A percentile compares a stretch with the other conserved stretches of the same genome.
Evolutionary conservation across 495 filamentous ascomycete genomes (phyloP).

Genomic region (Corynascus novoguineensis): DNA sequence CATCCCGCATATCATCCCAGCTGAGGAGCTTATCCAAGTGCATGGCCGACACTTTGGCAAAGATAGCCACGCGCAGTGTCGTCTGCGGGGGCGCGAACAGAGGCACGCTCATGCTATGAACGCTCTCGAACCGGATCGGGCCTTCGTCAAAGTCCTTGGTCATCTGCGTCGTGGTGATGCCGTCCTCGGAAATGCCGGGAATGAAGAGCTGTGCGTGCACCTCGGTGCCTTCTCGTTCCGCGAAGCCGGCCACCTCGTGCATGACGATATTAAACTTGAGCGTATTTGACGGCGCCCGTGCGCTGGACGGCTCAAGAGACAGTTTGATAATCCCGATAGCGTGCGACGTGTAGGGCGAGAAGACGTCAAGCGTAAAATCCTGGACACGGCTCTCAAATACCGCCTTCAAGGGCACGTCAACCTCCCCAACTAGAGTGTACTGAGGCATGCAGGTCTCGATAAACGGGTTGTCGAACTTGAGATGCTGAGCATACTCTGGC

Average conservation of each 20-base stretch:
- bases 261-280: slow-evolving; percentile 98
- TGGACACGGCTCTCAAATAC: slow-evolving; percentile 95
- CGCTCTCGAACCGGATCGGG: slow-evolving; percentile 91
- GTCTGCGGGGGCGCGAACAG: slow-evolving; percentile 69
- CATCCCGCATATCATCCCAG: slow-evolving; percentile 97
- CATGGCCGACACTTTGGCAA: slow-evolving; percentile 85
- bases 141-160: slow-evolving; percentile 92
- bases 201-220: slow-evolving; percentile 96
- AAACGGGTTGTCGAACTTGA: slow-evolving; percentile 77
- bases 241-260: slow-evolving; percentile 94
- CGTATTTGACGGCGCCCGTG: slow-evolving; percentile 84
- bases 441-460: slow-evolving; percentile 82
- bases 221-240: slow-evolving; percentile 90
- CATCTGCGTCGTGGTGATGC: slow-evolving; percentile 91
- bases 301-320: slow-evolving; percentile 88
- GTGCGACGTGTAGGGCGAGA: slow-evolving; percentile 86
- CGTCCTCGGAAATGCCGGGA: slow-evolving; percentile 84
- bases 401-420: slow-evolving; percentile 84
- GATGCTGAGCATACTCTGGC: slow-evolving; percentile 84
- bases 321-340: slow-evolving; percentile 85
- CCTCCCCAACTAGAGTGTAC: slow-evolving; percentile 89
- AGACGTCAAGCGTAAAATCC: slow-evolving; percentile 84
- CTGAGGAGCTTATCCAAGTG: slow-evolving; percentile 96
- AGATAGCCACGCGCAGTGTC: slow-evolving; percentile 82
- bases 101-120: slow-evolving; percentile 98